phyloP scores from a whole-genome alignment of 306 rosid species.

The Fragaria ananassa region DNA sequence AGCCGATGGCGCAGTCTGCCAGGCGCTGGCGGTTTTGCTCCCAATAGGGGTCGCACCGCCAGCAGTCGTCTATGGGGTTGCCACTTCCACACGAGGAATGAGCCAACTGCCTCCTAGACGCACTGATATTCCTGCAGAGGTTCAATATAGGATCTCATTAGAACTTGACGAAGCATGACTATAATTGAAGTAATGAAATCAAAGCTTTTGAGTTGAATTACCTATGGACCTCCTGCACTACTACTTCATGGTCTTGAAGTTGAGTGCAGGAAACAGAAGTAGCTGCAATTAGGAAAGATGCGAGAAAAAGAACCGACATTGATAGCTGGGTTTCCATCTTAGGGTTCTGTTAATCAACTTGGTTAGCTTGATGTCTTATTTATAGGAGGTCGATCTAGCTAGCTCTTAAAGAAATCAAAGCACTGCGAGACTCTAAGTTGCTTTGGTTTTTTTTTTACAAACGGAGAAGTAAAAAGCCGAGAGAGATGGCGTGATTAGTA shows the following conservation, averaged over 20 bases:
- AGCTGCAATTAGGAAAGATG: conserved; percentile 16
- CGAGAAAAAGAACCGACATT: conserved; percentile 29
- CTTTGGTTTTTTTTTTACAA: conserved; percentile 19
- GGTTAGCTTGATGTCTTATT: neutral
- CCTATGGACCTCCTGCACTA: conserved; percentile 75
- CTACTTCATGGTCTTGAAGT: conserved; percentile 58
- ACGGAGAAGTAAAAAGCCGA: conserved; percentile 58
- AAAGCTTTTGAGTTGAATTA: conserved; percentile 5
- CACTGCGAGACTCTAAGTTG: neutral
- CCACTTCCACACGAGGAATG: conserved; percentile 73
- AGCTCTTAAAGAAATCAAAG: neutral
- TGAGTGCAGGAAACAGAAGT: conserved; percentile 36
- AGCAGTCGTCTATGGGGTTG: conserved; percentile 88
- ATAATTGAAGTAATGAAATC: neutral
- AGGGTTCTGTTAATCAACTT: neutral
- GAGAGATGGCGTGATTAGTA: conserved; percentile 87
- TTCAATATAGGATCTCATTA: neutral
- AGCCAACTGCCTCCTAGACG: conserved; percentile 66
- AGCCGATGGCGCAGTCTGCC: conserved; percentile 87
- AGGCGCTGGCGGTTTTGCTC: conserved; percentile 62
- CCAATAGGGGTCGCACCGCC: conserved; percentile 84
- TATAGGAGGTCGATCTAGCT: neutral
- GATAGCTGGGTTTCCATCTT: conserved; percentile 14
- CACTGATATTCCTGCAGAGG: conserved; percentile 60
- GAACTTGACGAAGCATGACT: too few species aligned